Percentiles rank a stretch among this genome's conserved stretches.
These are phyloP conservation scores for Artemisia annua DNA, from an alignment of 129 eudicot species.

Conservation along the genomic window DNA sequence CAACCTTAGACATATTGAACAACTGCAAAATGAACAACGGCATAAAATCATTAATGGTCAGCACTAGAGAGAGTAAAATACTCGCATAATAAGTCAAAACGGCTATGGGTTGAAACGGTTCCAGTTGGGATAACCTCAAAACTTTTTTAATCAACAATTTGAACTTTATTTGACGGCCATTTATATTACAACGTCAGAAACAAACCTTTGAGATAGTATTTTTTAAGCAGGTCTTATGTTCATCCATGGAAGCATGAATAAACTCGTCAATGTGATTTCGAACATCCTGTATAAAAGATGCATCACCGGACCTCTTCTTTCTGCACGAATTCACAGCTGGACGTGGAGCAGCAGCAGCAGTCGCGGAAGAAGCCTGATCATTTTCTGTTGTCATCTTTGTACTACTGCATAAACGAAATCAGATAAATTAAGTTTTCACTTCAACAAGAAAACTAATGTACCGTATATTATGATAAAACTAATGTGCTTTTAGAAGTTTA, in stretches of 20 bases:
- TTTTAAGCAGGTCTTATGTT: slow-evolving; percentile 66
- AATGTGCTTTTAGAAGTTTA: too few relatives aligned
- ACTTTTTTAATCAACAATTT: too few relatives aligned
- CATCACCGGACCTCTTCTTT: slow-evolving; percentile 65
- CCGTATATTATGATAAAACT: too few relatives aligned
- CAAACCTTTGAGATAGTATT: slow-evolving; percentile 63
- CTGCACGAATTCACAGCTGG: slow-evolving; percentile 53
- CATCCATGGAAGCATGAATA: slow-evolving; percentile 79
- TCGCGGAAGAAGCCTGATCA: slow-evolving; percentile 8
- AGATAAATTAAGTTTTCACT: background rate
- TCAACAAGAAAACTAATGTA: too few relatives aligned
- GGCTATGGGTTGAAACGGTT: too few relatives aligned
- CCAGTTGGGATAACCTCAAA: too few relatives aligned
- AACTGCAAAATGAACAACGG: slow-evolving; percentile 41
- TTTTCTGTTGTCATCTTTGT: slow-evolving; percentile 52
- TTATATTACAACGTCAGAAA: background rate
- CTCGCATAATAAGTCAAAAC: too few relatives aligned
- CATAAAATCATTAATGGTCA: background rate
- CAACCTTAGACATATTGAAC: slow-evolving; percentile 79
- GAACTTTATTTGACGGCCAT: too few relatives aligned
- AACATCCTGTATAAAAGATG: slow-evolving; percentile 65
- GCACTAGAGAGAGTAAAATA: background rate
- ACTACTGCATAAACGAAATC: background rate
- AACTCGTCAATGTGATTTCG: slow-evolving; percentile 78
- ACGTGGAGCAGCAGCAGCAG: slow-evolving; percentile 16